Base-by-base conservation (phyloP, 331 rosid species). In the Cydonia oblonga region DNA sequence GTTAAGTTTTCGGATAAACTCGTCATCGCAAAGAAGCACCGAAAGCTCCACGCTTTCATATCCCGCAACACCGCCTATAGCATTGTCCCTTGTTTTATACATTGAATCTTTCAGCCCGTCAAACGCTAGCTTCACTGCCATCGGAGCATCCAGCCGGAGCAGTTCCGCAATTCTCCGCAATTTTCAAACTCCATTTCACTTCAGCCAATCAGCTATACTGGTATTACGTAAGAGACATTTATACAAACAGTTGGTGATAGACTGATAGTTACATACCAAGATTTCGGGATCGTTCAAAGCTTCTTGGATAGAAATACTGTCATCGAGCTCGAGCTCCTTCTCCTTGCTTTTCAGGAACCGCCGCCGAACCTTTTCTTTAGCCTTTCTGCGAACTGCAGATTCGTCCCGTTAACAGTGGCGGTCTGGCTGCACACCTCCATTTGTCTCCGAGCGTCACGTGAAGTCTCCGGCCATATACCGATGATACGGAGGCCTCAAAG, bases 41-140 rank as follows among this genome's bases (percentile, higher is more conserved):
- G 91, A 87, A 78, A 93, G 67, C 86, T 93, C 97, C 32, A 83
- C 90, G 71, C 90, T 87, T 54, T 91, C 84, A 52, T 83, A 93
- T 53, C 86, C 85, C 29, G 87, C 98, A 76, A 88, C 87, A 76
- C 87, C 90, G 58, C 65, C 70, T 65, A 92, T 84, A 25, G 91
- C 77, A 76, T 81, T 33, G 66, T 88, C 91, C 76, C 96, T 85
- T 28, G 96, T 90, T 82, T 84, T 86, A 74, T 81, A 85, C 66
- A 9, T 32, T 0, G 91, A 90, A 80, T 76, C 90, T 78, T 84
- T 86, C 59, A 90, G 74, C 61, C 90, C 90, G 68, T 88, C 90
- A 76, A 90, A 84, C 35, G 89, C 95, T 35, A 86, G 66, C 64
- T 90, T 90, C 96, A 93, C 80, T 9, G 91, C 91, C 87, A 69